Evolutionary conservation across 768 basidiomycete species (phyloP).

Genomic region (Rhizopogon rudus): DNA sequence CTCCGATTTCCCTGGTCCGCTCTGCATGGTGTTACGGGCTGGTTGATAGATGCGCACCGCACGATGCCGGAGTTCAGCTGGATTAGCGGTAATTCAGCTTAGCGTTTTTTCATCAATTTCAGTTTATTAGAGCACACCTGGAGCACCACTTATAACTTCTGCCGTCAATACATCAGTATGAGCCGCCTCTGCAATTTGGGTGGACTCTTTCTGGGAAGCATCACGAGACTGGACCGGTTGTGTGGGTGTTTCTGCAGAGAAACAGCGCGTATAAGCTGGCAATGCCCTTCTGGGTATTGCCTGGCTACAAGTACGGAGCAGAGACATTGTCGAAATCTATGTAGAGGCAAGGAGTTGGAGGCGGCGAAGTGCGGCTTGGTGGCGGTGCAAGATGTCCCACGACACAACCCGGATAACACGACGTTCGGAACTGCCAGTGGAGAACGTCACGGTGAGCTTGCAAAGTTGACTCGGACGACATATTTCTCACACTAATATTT

Average conservation of each 20-base stretch:
- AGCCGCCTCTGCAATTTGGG: conserved; percentile 38
- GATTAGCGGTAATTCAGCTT: background rate
- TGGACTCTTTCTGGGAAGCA: conserved; percentile 19
- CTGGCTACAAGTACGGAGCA: conserved; percentile 43
- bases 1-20: conserved; percentile 77
- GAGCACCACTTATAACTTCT: conserved; percentile 83
- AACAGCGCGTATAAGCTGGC: conserved; percentile 11
- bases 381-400: background rate
- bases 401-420: background rate
- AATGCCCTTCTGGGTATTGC: conserved; percentile 19
- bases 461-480: too few relatives aligned
- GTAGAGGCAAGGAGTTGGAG: background rate
- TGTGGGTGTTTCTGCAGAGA: conserved; percentile 13
- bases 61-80: conserved; percentile 83
- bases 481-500: too few relatives aligned
- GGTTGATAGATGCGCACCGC: conserved; percentile 91
- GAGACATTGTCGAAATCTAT: conserved; percentile 40
- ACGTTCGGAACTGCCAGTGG: too few relatives aligned
- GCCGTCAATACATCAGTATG: conserved; percentile 66
- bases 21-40: conserved; percentile 93
- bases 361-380: background rate
- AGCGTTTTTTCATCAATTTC: background rate
- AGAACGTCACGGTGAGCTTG: too few relatives aligned
- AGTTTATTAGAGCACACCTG: conserved; percentile 43
- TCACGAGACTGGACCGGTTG: conserved; percentile 18